These are phyloP conservation scores for Pyrus pyrifolia DNA, from an alignment of 306 rosid genomes.

Conservation along the genomic window DNA sequence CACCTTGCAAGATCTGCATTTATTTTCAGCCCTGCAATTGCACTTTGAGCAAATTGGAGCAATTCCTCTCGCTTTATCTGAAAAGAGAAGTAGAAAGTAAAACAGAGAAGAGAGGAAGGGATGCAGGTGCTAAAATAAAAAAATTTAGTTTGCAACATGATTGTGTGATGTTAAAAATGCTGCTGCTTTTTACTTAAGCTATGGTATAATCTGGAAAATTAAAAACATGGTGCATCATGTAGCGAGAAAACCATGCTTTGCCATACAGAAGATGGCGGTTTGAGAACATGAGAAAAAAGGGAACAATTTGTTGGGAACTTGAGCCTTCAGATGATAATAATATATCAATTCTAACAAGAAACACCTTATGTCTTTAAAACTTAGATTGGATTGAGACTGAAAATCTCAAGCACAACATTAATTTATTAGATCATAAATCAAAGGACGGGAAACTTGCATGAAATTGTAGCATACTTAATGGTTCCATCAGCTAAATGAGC, in stretches of 20 bases:
- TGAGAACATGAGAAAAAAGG: not conserved
- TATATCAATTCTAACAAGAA: not conserved
- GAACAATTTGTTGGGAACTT: not conserved
- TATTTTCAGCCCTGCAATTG: slow-evolving; percentile 73
- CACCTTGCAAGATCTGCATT: slow-evolving; percentile 81
- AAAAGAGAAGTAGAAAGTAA: slow-evolving; percentile 3
- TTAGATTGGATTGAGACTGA: not conserved
- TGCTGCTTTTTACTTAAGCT: not conserved
- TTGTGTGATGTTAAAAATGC: not conserved
- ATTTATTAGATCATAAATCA: not conserved
- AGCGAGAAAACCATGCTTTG: not conserved
- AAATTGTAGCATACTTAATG: not conserved
- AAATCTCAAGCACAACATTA: not conserved
- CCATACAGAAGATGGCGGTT: not conserved
- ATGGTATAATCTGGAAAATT: not conserved
- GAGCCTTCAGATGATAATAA: not conserved
- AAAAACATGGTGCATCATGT: not conserved
- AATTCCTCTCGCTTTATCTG: slow-evolving; percentile 86
- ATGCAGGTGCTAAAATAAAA: not conserved
- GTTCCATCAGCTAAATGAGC: not conserved
- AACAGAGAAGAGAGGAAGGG: slow-evolving; percentile 5
- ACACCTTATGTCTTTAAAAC: not conserved
- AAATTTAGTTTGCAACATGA: not conserved
- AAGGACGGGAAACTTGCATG: not conserved
- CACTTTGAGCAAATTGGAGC: slow-evolving; percentile 78